Percentiles rank a stretch among this genome's conserved stretches.
Evolutionary conservation across 2,329 filamentous ascomycete species (phyloP).

Genomic region (Cercospora zeae-maydis): DNA sequence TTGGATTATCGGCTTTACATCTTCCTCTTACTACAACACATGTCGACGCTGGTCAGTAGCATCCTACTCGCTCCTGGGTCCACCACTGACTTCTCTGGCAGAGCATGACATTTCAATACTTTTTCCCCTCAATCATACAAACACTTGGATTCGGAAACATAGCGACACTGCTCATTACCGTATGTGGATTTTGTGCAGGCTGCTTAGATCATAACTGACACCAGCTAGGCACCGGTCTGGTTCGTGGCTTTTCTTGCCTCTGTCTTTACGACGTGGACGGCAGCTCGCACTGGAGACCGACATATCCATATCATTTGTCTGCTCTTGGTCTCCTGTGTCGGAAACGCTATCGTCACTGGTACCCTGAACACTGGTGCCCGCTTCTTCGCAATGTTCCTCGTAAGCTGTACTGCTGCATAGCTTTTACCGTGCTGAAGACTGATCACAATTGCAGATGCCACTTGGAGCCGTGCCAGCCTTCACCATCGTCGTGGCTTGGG

Average conservation of each 20-base stretch:
- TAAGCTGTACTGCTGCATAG: background rate
- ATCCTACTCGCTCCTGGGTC: background rate
- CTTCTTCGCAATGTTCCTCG: slow-evolving; percentile 4
- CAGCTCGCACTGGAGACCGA: background rate
- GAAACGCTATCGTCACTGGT: slow-evolving; percentile 5
- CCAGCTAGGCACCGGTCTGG: slow-evolving; percentile 4
- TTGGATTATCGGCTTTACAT: slow-evolving; percentile 8
- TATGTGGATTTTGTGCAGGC: background rate
- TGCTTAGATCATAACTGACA: background rate
- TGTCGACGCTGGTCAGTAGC: slow-evolving; percentile 6
- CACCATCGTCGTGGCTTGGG: slow-evolving; percentile 33
- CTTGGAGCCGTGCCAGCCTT: slow-evolving; percentile 31
- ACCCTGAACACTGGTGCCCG: slow-evolving; percentile 2
- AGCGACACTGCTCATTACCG: slow-evolving; percentile 2
- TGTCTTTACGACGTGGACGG: slow-evolving; percentile 4
- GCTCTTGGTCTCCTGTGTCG: background rate
- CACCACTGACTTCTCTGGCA: background rate
- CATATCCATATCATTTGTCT: slow-evolving; percentile 5
- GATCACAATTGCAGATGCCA: background rate
- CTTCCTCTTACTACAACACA: slow-evolving; percentile 6
- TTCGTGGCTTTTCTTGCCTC: slow-evolving; percentile 6
- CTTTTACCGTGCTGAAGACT: background rate
- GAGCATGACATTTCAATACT: slow-evolving; percentile 13
- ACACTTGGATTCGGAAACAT: slow-evolving; percentile 2
- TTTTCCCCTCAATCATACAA: slow-evolving; percentile 7